phyloP scores from a whole-genome alignment of 2,329 filamentous ascomycete genomes.

The Fusarium gaditjirri region DNA sequence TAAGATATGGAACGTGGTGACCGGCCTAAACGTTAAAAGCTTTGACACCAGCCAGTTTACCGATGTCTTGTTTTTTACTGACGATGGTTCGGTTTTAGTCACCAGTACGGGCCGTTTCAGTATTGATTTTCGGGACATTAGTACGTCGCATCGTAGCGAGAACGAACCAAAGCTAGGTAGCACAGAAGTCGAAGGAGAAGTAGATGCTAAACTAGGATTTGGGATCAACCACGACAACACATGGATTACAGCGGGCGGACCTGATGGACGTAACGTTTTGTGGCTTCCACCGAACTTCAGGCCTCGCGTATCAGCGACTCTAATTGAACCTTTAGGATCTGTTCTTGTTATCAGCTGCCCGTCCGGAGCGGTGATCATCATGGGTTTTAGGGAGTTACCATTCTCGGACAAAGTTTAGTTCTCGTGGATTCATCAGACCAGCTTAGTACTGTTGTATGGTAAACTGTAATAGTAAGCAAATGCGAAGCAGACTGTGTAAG shows the following conservation, averaged over 20 bases:
- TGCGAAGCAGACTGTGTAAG: no score
- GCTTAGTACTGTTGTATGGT: neutral
- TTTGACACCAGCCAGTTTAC: neutral
- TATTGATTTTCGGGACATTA: neutral
- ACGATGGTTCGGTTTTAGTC: neutral
- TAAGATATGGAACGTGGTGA: no score
- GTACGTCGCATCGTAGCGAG: neutral
- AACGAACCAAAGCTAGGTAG: neutral
- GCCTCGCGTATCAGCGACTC: neutral
- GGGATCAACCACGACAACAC: neutral
- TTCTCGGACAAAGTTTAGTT: neutral
- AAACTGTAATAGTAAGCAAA: no score
- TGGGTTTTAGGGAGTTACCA: neutral
- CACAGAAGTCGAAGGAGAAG: neutral
- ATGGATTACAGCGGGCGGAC: neutral
- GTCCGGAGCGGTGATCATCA: neutral
- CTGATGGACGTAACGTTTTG: neutral
- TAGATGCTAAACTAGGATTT: neutral
- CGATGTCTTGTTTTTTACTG: neutral
- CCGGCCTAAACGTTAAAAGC: neutral
- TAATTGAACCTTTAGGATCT: neutral
- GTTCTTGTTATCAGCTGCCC: neutral
- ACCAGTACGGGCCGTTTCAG: neutral
- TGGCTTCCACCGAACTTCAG: neutral
- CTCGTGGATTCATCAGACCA: neutral